Conservation (phyloP, 768 basidiomycete genomes). For the Galerina marginata region DNA sequence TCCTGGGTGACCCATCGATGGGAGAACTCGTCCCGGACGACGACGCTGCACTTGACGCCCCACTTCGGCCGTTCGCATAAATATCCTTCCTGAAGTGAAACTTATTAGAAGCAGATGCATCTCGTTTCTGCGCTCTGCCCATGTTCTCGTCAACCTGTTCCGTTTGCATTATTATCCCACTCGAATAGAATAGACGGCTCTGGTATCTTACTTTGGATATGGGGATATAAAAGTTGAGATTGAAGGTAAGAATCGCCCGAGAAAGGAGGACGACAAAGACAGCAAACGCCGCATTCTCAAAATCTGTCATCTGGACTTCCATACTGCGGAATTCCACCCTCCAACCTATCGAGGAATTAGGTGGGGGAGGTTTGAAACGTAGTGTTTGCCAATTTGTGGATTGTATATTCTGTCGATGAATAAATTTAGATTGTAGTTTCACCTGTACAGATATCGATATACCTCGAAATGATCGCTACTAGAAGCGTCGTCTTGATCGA, state of each 20-base stretch:
- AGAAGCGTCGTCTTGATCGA: slow-evolving; percentile 85
- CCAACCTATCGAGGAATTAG: slow-evolving; percentile 94
- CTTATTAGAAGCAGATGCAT: slow-evolving; percentile 73
- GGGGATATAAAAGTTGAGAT: slow-evolving; percentile 94
- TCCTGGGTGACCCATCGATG: slow-evolving; percentile 35
- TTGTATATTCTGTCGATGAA: slow-evolving; percentile 80
- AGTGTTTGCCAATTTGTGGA: slow-evolving; percentile 99
- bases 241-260: slow-evolving; percentile 89
- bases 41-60: slow-evolving; percentile 49
- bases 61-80: slow-evolving; percentile 59
- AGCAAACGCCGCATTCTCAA: slow-evolving; percentile 97
- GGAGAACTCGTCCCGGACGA: slow-evolving; percentile 50
- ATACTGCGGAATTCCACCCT: slow-evolving; percentile 98
- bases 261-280: slow-evolving; percentile 95
- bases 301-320: slow-evolving; percentile 99
- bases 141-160: slow-evolving; percentile 96
- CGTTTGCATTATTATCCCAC: neutral
- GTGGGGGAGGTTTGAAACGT: slow-evolving; percentile 97
- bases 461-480: slow-evolving; percentile 98
- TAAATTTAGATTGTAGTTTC: neutral
- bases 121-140: slow-evolving; percentile 83
- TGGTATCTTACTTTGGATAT: slow-evolving; percentile 80
- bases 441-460: slow-evolving; percentile 9
- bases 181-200: neutral
- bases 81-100: slow-evolving; percentile 93